Evolutionary conservation across 176 grass and related monocot genomes (phyloP), one percentile per base, ranked within the genome.

Genomic region (Oryza officinalis): DNA sequence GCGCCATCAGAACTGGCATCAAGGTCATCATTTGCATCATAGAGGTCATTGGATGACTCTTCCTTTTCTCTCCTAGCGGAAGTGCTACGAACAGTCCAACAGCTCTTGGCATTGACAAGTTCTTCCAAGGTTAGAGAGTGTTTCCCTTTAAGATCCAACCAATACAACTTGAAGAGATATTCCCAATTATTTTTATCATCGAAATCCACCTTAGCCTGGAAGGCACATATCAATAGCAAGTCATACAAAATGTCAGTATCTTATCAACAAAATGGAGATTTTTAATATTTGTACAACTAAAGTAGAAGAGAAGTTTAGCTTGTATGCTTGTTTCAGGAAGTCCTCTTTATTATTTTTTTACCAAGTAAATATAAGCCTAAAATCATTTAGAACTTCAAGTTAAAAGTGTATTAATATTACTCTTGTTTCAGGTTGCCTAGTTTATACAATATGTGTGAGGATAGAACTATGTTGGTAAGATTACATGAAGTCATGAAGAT

Each of bases 151-250:
- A 90, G 67, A 82, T 92, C 84, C 59, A 99, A 91, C 97, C 97
- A 99, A 83, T 99, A 99, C 72, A 96, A 79, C 80, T 99, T 99
- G 86, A 99, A 99, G 66, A 99, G 91, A 81, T 99, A 99, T 86
- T 99, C 93, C 97, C 97, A 99, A 79, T 90, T 99, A 89, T 85
- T 92, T 86, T 90, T 83, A 72, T 99, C 97, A 79, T 99, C 91
- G 84, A 99, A 99, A 85, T 99, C 97, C 84, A 99, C 89, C 18
- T 32, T 85, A 87, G 81, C 88, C 97, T 99, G 86, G 37, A 72
- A 81, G 22, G 47, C 2, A 31, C 37, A 71, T 65, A 23, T 76
- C 6, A 26, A 54, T 80, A 71, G 65, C 28, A 50, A 69, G 50
- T 77, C 65, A 71, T 71, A 87, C 27, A 66, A 77, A 45, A 63